Base-by-base conservation (phyloP, 2,329 filamentous ascomycete species). In the Ilyonectria robusta region DNA sequence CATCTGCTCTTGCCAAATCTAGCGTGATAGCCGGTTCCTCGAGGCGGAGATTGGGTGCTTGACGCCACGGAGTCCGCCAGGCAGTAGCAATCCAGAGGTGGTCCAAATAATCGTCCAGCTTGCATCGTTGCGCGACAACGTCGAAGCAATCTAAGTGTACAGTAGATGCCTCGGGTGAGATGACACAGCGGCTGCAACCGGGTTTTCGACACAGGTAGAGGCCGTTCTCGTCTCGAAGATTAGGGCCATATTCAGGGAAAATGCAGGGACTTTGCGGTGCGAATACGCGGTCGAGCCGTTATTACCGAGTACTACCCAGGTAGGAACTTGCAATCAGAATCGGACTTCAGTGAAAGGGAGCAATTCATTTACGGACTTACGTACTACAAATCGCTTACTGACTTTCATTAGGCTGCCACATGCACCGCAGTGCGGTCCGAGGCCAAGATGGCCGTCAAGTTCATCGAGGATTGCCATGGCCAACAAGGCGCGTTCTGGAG, bases 41-140 rank as follows among this genome's bases (percentile, higher is more conserved):
- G 13, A 69, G 62, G 48, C 15, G 26, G n/a, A 69, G 50, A 35
- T 50, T 9, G 9, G 67, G 63, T 40, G 67, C 67, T 44, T 54
- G 59, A 29, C 47, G 67, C 67, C 63, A 69, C 19, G 67, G 67
- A 37, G 35, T 33, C 56, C 59, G 53, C 67, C 67, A 69, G 26
- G 37, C 33, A 46, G 63, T 61, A 26, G 33, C 46, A 35, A 59
- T 23, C 67, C 67, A 69, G 13, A 69, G 40, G 50, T 37, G 26
- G 21, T 66, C 63, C 15, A 66, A 29, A 47, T 7, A 29, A 6
- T 53, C 26, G 21, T 60, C 23, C 5, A 61, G 2, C 15, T 62
- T 48, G 13, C 33, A 59, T 23, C 53, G 37, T 60, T 47, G 21
- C 31, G 44, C 59, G 9, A 69, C n/a, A 13, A 62, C 46, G 53